Percentiles rank a stretch among this genome's conserved stretches.
Evolutionary conservation across 331 rosid species (phyloP).

Genomic region (Pyrus hybrid): DNA sequence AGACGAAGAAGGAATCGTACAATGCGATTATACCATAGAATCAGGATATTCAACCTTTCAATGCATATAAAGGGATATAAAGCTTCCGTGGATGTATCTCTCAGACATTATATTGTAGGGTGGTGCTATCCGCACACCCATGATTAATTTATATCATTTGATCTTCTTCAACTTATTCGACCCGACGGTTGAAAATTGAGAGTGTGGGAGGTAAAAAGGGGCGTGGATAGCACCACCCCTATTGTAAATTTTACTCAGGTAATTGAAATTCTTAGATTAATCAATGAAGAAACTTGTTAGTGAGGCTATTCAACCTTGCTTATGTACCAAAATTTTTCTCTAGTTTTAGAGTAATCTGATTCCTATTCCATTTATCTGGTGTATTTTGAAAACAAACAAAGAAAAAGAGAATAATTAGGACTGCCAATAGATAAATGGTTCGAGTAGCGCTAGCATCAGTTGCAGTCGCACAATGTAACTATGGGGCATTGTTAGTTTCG

Average conservation of each 20-base stretch:
- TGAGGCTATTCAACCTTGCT: not conserved
- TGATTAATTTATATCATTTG: no score
- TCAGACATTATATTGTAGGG: constrained; percentile 17
- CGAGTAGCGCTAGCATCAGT: not conserved
- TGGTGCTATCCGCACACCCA: no score
- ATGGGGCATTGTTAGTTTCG: no score
- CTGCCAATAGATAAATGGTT: not conserved
- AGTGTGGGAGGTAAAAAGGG: no score
- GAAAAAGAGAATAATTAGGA: no score
- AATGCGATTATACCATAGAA: constrained; percentile 18
- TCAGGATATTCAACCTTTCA: constrained; percentile 30
- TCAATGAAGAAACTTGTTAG: not conserved
- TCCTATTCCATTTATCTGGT: not conserved
- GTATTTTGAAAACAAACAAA: not conserved
- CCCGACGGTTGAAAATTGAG: no score
- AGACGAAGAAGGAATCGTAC: constrained; percentile 36
- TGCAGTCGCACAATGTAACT: no score
- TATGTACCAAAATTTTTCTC: no score
- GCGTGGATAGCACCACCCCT: no score
- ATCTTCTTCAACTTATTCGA: no score
- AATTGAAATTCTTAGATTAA: not conserved
- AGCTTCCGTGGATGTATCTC: constrained; percentile 8
- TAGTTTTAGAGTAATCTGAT: not conserved
- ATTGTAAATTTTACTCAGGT: constrained; percentile 20
- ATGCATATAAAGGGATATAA: constrained; percentile 20